These are phyloP conservation scores for Phytophthora fragariaefolia DNA, from an alignment of 352 stramenopile species.

Conservation along the genomic window DNA sequence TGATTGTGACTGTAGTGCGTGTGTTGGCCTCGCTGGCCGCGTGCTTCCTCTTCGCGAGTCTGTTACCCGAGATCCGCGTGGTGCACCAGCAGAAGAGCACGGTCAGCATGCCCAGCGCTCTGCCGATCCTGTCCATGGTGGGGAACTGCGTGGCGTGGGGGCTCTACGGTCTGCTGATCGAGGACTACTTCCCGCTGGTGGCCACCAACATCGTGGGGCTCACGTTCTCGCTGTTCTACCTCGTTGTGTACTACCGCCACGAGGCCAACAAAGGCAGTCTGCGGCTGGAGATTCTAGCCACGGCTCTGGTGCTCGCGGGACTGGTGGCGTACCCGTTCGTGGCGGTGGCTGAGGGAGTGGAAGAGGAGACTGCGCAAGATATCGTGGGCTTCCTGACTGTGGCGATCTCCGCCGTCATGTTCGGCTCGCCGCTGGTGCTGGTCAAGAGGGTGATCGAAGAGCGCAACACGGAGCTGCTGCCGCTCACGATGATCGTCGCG, in stretches of 20 bases:
- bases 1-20: slow-evolving; percentile 42
- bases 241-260: slow-evolving; percentile 52
- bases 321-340: slow-evolving; percentile 49
- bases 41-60: slow-evolving; percentile 55
- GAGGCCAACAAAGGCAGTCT: slow-evolving; percentile 27
- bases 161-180: slow-evolving; percentile 56
- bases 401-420: slow-evolving; percentile 64
- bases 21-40: slow-evolving; percentile 51
- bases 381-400: slow-evolving; percentile 66
- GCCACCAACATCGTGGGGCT: slow-evolving; percentile 59
- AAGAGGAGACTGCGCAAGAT: slow-evolving; percentile 35
- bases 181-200: slow-evolving; percentile 62
- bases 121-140: slow-evolving; percentile 68
- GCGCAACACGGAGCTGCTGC: slow-evolving; percentile 48
- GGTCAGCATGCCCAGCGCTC: slow-evolving; percentile 38
- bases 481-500: slow-evolving; percentile 57
- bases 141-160: slow-evolving; percentile 67
- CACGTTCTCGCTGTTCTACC: slow-evolving; percentile 49
- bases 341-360: slow-evolving; percentile 21
- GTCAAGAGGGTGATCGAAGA: slow-evolving; percentile 58
- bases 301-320: slow-evolving; percentile 30
- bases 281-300: slow-evolving; percentile 37
- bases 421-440: slow-evolving; percentile 60
- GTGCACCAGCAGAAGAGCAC: slow-evolving; percentile 44
- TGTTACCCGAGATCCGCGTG: slow-evolving; percentile 44